Evolutionary conservation across 768 basidiomycete genomes (phyloP), one percentile per base, ranked within the genome.

Genomic region (Butyriboletus loyo): DNA sequence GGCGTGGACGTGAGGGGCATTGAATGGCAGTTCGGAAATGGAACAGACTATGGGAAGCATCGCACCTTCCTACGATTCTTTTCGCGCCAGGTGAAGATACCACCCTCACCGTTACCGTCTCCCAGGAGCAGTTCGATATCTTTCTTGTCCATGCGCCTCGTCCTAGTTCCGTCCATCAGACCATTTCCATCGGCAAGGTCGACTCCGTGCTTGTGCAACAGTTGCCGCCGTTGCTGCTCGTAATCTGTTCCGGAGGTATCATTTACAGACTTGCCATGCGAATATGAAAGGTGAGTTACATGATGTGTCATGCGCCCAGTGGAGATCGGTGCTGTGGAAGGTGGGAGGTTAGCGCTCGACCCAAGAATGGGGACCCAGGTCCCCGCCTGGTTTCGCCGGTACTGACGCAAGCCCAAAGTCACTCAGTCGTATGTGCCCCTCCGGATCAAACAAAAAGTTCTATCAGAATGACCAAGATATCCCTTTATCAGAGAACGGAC

Each of bases 261-360:
- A 67, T 58, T 49, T 9, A 39, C 25, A 46, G 24, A 21, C 38
- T 28, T 43, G 21, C 49, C 46, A 40, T 47, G 50, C 21, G 39
- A 43, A 53, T 17, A 50, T 48, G 41, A 55, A 39, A 19, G 41
- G 34, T 7, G 44, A 54, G 72, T 59, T 57, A 92, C 91, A 95
- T 50, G 87, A 87, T 25, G 92, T 94, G 72, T 98, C 94, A 71
- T 98, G 94, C 21, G 92, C 91, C 95, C 95, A 97, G 72, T 96
- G 95, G 53, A 93, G 79, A 77, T 94, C 89, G 52, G 92, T 90
- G 49, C 89, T 92, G 67, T 62, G 48, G 48, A 56, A 51, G 28
- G 47, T 59, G 57, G 45, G 49, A 58, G 52, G 57, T 67, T 49
- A 67, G 63, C 48, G 46, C 46, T 41, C 10, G 36, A 39, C 13